Conservation (phyloP, 768 basidiomycete species). For the Leucogyrophana mollusca region DNA sequence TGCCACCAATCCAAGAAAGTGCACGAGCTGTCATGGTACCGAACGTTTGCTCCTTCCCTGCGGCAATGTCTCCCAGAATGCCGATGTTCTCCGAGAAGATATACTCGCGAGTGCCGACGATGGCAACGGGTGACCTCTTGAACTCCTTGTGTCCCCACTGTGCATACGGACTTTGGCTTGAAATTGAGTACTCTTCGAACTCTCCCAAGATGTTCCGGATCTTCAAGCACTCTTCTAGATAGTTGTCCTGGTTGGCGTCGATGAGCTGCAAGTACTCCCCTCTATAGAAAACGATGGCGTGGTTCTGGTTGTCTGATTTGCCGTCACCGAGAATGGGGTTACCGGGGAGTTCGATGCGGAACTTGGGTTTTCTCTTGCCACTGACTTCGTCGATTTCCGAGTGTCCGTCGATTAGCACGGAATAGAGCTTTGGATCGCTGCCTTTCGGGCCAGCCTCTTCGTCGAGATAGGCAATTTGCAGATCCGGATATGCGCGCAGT, state of each 20-base stretch:
- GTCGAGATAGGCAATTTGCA: slow-evolving; percentile 97
- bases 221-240: slow-evolving; percentile 98
- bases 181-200: slow-evolving; percentile 92
- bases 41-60: slow-evolving; percentile 99
- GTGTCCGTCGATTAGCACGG: slow-evolving; percentile 94
- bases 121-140: slow-evolving; percentile 87
- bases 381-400: slow-evolving; percentile 89
- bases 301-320: slow-evolving; percentile 99
- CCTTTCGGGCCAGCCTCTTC: slow-evolving; percentile 91
- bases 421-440: slow-evolving; percentile 86
- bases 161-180: slow-evolving; percentile 92
- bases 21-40: slow-evolving; percentile 97
- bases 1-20: slow-evolving; percentile 96
- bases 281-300: slow-evolving; percentile 98
- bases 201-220: slow-evolving; percentile 97
- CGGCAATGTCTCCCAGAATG: slow-evolving; percentile 97
- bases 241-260: slow-evolving; percentile 99
- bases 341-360: slow-evolving; percentile 94
- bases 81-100: slow-evolving; percentile 99
- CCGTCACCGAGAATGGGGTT: slow-evolving; percentile 99
- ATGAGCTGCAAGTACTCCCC: slow-evolving; percentile 99
- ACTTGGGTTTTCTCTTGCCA: slow-evolving; percentile 93
- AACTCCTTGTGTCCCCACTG: slow-evolving; percentile 97
- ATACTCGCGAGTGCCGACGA: slow-evolving; percentile 98
- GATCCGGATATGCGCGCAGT: slow-evolving; percentile 94